phyloP scores from a whole-genome alignment of 2,329 filamentous ascomycete species.

The Fusarium heterosporum region DNA sequence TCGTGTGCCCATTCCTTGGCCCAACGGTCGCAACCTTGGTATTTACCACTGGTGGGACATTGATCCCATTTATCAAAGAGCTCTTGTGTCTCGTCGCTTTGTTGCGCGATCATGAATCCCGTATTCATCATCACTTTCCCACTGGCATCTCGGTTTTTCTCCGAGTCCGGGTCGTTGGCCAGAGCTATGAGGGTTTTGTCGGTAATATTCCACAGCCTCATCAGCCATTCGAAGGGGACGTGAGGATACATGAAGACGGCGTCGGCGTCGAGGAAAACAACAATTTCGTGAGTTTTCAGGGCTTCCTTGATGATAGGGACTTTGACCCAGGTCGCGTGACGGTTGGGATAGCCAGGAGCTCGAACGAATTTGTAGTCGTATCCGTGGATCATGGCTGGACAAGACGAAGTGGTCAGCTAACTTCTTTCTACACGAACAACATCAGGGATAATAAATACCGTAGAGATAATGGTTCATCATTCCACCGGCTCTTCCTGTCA shows the following conservation, averaged over 20 bases:
- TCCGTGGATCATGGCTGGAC: slow-evolving; percentile 56
- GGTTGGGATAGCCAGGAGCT: slow-evolving; percentile 54
- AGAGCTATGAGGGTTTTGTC: slow-evolving; percentile 56
- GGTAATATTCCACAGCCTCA: slow-evolving; percentile 59
- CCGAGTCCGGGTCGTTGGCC: slow-evolving; percentile 56
- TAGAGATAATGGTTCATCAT: slow-evolving; percentile 40
- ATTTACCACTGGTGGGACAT: slow-evolving; percentile 1
- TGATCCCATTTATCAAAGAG: slow-evolving; percentile 20
- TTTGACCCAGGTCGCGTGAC: slow-evolving; percentile 60
- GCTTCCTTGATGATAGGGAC: slow-evolving; percentile 54
- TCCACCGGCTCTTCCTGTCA: slow-evolving; percentile 33
- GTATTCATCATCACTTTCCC: slow-evolving; percentile 36
- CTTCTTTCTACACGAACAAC: too few species aligned
- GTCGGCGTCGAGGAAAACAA: slow-evolving; percentile 60
- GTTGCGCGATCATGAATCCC: slow-evolving; percentile 37
- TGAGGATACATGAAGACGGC: slow-evolving; percentile 56
- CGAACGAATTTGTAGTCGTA: slow-evolving; percentile 62
- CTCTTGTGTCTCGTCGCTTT: slow-evolving; percentile 36
- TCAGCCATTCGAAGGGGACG: slow-evolving; percentile 60
- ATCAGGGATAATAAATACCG: slow-evolving; percentile 7
- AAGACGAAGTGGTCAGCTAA: background rate
- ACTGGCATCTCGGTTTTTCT: slow-evolving; percentile 52
- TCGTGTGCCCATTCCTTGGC: slow-evolving; percentile 45
- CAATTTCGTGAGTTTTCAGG: slow-evolving; percentile 54
- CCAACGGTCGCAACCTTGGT: slow-evolving; percentile 36